Conservation (phyloP, 345 rosid species). For the Raphanus raphanistrum region DNA sequence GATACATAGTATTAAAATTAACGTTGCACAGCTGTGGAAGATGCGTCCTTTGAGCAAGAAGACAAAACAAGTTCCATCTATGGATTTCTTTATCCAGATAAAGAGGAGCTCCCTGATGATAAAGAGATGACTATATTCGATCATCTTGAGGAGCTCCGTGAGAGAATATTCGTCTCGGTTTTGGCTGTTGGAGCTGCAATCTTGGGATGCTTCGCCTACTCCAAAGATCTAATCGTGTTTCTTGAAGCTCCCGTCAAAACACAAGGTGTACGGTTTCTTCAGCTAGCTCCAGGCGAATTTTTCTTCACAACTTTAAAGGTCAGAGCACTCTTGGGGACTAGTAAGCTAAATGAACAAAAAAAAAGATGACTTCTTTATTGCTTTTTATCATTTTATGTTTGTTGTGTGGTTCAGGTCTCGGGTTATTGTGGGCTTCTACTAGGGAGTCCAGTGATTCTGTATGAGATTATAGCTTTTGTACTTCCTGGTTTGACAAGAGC, state of each 20-base stretch:
- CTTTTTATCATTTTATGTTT: neutral
- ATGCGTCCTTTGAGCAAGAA: conserved; percentile 44
- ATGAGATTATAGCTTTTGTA: conserved; percentile 93
- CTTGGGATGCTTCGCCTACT: conserved; percentile 85
- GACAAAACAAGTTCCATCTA: conserved; percentile 50
- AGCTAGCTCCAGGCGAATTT: conserved; percentile 96
- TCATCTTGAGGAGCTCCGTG: conserved; percentile 92
- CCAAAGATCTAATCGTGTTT: conserved; percentile 76
- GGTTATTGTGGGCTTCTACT: conserved; percentile 94
- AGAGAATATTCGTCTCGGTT: conserved; percentile 83
- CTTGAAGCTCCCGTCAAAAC: conserved; percentile 97
- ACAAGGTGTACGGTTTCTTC: conserved; percentile 90
- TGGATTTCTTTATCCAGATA: conserved; percentile 80
- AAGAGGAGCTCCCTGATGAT: conserved; percentile 94
- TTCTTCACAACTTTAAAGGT: conserved; percentile 98
- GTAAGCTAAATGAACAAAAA: neutral
- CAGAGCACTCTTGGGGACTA: neutral
- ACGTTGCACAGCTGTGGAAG: conserved; percentile 37
- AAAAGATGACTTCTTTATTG: neutral
- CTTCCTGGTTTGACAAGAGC: conserved; percentile 89
- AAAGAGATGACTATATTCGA: conserved; percentile 94
- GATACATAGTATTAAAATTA: too few relatives aligned
- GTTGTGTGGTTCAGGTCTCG: conserved; percentile 67
- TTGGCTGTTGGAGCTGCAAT: conserved; percentile 94
- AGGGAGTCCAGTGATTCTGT: conserved; percentile 90